Evolutionary conservation across 441 rosid genomes (phyloP), one percentile per base, ranked within the genome.

Genomic region (Erodium trifolium): DNA sequence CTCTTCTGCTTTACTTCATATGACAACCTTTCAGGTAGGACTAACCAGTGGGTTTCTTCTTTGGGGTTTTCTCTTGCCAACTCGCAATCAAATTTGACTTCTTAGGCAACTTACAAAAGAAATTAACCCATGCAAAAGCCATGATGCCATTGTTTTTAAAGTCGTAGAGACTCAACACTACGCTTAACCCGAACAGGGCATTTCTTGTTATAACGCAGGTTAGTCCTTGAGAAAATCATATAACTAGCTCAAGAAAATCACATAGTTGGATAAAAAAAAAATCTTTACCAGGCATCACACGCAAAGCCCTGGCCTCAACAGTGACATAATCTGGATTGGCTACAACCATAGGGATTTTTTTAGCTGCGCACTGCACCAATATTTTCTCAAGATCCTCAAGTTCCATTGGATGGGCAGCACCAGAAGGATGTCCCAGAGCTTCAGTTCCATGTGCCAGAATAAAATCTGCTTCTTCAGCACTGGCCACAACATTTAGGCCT

Each of bases 241-340:
- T 14, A 31, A 69, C 9, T 63, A 41, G 39, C 19, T 16, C 9
- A 14, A 51, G 59, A 51, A 51, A 13, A 51, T 14, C 59, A n/a
- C 18, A 14, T 51, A n/a, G 12, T 14, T 51, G n/a, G 17, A 51
- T 6, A n/a, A n/a, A 65, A 72, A 65, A 72, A 34, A 34, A 34
- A 34, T 62, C 68, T 70, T 81, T 78, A 88, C 97, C 98, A 13
- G 98, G 98, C 97, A 91, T 93, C 78, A 91, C 82, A 1, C 79
- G 87, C 69, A 89, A 81, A 63, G 80, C 85, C 76, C 88, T 91
- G 64, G 95, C 95, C 79, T 93, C 98, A 34, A 93, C 96, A 49
- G 96, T 91, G 57, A 91, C 96, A 67, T 78, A 93, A 75, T 91
- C 97, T 70, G 95, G 98, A 82, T 91, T 93, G 19, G 93, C 96